Conservation (phyloP, 2,329 filamentous ascomycete genomes). For the Dendryphion nanum region DNA sequence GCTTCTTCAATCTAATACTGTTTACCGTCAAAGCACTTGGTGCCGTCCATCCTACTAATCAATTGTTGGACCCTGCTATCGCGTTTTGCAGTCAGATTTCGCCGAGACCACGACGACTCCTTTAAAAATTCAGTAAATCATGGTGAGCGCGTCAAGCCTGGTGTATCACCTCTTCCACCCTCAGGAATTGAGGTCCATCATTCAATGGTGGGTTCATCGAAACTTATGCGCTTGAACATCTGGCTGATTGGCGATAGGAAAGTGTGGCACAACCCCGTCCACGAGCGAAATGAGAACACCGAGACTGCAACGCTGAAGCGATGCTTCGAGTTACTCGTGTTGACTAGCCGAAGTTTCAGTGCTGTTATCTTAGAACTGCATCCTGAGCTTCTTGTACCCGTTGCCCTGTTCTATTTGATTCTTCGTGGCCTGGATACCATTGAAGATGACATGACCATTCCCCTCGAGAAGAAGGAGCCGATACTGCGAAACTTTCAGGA, state of each 20-base stretch:
- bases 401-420: conserved; percentile 89
- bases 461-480: conserved; percentile 78
- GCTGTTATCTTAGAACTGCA: conserved; percentile 95
- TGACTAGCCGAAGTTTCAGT: conserved; percentile 90
- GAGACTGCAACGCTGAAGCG: conserved; percentile 71
- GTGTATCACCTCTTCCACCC: conserved; percentile 76
- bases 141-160: conserved; percentile 48
- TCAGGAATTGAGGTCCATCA: conserved; percentile 72
- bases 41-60: too few species aligned
- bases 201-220: conserved; percentile 71
- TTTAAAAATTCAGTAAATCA: conserved; percentile 22
- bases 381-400: conserved; percentile 84
- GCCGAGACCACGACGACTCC: too few species aligned
- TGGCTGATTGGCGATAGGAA: conserved; percentile 61
- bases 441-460: conserved; percentile 96
- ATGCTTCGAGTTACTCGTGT: conserved; percentile 83
- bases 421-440: conserved; percentile 95
- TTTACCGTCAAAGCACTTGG: too few species aligned
- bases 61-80: too few species aligned
- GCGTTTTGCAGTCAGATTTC: too few species aligned
- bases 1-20: too few species aligned
- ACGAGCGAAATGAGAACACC: conserved; percentile 73
- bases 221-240: neutral
- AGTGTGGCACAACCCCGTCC: conserved; percentile 92
- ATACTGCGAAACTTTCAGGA: conserved; percentile 79